A percentile compares a stretch with the other conserved stretches of the same genome.
phyloP scores from a whole-genome alignment of 768 basidiomycete species.

The Kwoniella sp. region DNA sequence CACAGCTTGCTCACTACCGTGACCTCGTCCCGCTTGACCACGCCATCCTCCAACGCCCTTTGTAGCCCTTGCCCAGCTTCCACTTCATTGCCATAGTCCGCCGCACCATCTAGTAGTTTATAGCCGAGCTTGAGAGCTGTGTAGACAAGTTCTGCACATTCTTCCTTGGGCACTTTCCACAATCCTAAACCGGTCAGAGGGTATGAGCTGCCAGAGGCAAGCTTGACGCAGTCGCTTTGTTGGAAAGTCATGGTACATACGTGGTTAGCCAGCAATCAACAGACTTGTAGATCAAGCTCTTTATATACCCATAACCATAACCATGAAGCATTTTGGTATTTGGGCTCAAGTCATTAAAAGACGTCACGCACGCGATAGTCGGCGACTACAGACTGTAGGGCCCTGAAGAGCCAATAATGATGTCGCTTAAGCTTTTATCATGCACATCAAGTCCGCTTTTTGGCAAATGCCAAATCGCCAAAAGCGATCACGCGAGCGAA shows the following conservation, averaged over 20 bases:
- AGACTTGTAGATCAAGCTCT: background rate
- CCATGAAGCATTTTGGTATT: too few relatives aligned
- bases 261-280: background rate
- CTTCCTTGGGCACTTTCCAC: constrained; percentile 47
- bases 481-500: too few relatives aligned
- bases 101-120: constrained; percentile 69
- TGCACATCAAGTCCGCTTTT: too few relatives aligned
- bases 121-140: constrained; percentile 82
- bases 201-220: constrained; percentile 7
- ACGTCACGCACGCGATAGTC: background rate
- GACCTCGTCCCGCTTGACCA: constrained; percentile 84
- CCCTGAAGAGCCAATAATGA: too few relatives aligned
- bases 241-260: background rate
- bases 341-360: too few relatives aligned
- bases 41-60: constrained; percentile 57
- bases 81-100: constrained; percentile 87
- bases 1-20: constrained; percentile 89
- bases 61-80: constrained; percentile 59
- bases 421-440: too few relatives aligned
- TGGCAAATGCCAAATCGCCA: too few relatives aligned
- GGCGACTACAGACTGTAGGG: constrained; percentile 2
- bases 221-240: constrained; percentile 2
- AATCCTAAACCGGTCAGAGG: constrained; percentile 44
- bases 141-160: constrained; percentile 67
- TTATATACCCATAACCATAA: background rate